Conservation (phyloP, 2,329 filamentous ascomycete species). For the Cercospora nicotianae region DNA sequence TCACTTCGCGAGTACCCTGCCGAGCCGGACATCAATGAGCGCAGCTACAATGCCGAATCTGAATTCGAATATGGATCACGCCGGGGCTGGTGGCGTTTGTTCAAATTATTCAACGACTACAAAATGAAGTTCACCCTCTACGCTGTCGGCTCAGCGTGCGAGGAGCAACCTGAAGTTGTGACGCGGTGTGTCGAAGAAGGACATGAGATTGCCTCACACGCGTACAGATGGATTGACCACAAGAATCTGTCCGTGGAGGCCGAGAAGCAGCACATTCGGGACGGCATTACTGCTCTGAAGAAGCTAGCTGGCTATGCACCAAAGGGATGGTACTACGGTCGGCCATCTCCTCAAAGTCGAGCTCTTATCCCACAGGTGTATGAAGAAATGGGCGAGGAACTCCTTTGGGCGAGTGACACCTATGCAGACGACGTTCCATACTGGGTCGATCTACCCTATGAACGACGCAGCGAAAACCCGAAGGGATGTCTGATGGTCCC, state of each 20-base stretch:
- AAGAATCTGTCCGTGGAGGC: constrained; percentile 48
- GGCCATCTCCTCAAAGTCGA: constrained; percentile 48
- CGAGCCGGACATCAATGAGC: constrained; percentile 30
- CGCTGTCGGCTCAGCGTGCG: constrained; percentile 52
- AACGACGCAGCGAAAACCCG: constrained; percentile 39
- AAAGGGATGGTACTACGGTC: constrained; percentile 55
- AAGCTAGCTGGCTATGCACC: constrained; percentile 49
- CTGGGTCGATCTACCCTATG: constrained; percentile 54
- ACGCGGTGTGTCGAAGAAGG: constrained; percentile 51
- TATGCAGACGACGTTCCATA: constrained; percentile 60
- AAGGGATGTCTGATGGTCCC: constrained; percentile 55
- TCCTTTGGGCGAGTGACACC: constrained; percentile 54
- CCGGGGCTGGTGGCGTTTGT: constrained; percentile 53
- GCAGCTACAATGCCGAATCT: constrained; percentile 49
- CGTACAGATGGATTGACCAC: constrained; percentile 55
- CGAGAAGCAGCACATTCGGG: constrained; percentile 51
- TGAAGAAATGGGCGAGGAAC: constrained; percentile 54
- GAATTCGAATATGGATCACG: constrained; percentile 56
- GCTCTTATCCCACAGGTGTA: constrained; percentile 53
- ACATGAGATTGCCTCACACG: constrained; percentile 54
- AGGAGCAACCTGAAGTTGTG: constrained; percentile 51
- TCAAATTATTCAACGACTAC: constrained; percentile 51
- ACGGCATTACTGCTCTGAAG: constrained; percentile 46
- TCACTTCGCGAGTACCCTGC: constrained; percentile 41
- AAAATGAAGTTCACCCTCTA: constrained; percentile 55